These are phyloP conservation scores for Ramularia endophylla DNA, from an alignment of 2,329 filamentous ascomycete species.

Conservation along the genomic window DNA sequence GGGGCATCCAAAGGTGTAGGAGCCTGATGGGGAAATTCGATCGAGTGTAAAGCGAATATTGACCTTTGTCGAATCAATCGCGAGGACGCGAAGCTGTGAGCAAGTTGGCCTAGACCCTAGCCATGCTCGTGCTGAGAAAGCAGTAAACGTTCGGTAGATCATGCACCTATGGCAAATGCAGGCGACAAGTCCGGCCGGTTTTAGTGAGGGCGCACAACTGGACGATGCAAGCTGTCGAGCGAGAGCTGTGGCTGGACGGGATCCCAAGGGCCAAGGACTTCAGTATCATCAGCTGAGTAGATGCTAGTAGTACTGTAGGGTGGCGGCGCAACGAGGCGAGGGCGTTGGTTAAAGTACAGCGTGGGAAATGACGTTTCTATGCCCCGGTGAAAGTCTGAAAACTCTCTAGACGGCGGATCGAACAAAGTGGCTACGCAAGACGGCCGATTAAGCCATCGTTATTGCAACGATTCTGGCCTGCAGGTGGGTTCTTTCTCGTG, in stretches of 20 bases:
- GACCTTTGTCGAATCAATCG: slow-evolving; percentile 14
- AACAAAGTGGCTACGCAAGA: slow-evolving; percentile 11
- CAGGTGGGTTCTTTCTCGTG: slow-evolving; percentile 5
- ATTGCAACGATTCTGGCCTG: slow-evolving; percentile 9
- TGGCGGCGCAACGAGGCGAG: slow-evolving; percentile 1
- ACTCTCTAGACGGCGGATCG: slow-evolving; percentile 7
- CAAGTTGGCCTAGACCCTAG: slow-evolving; percentile 9
- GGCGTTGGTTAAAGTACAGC: slow-evolving; percentile 6
- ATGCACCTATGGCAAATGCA: slow-evolving; percentile 1
- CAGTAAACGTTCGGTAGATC: slow-evolving; percentile 13
- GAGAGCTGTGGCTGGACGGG: slow-evolving; percentile 7
- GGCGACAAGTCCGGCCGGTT: slow-evolving; percentile 2
- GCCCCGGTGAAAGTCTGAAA: slow-evolving; percentile 5
- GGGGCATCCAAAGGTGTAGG: slow-evolving; percentile 8
- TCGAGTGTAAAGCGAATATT: slow-evolving; percentile 14
- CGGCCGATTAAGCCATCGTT: slow-evolving; percentile 10
- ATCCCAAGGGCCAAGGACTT: slow-evolving; percentile 8
- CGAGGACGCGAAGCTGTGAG: slow-evolving; percentile 8
- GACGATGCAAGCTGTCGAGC: slow-evolving; percentile 3
- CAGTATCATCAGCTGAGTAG: slow-evolving; percentile 14
- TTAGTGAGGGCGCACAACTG: slow-evolving; percentile 3
- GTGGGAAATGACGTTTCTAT: slow-evolving; percentile 11
- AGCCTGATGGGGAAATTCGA: slow-evolving; percentile 19
- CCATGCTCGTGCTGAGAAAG: slow-evolving; percentile 14
- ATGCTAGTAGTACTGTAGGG: neutral